phyloP scores from a whole-genome alignment of 345 rosid genomes.

The Arabidopsis suecica region DNA sequence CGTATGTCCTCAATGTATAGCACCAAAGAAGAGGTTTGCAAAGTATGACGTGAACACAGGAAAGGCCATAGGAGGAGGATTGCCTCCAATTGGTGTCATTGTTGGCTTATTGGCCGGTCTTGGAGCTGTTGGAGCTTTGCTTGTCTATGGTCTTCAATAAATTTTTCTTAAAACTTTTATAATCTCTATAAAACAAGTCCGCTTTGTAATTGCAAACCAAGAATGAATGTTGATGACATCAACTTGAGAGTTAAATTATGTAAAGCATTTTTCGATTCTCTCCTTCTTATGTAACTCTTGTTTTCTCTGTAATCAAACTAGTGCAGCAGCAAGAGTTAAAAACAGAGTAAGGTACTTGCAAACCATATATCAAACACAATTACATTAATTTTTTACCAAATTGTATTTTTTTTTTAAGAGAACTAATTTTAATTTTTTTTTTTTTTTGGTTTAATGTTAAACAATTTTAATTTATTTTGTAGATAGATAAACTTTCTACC shows the following conservation, averaged over 20 bases:
- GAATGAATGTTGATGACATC: constrained; percentile 19
- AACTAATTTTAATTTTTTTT: too few relatives aligned
- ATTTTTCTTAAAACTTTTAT: not conserved
- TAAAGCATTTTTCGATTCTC: not conserved
- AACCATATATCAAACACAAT: too few relatives aligned
- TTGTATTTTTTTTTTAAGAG: too few relatives aligned
- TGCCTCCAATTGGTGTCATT: constrained; percentile 90
- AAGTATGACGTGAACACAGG: constrained; percentile 84
- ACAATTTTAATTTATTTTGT: too few relatives aligned
- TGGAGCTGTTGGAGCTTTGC: constrained; percentile 89
- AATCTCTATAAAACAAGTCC: not conserved
- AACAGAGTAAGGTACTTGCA: too few relatives aligned
- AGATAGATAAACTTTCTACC: too few relatives aligned
- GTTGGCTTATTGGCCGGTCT: constrained; percentile 80
- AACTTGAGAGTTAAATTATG: not conserved
- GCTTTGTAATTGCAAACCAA: constrained; percentile 31
- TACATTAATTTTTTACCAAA: too few relatives aligned
- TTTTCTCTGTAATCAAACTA: constrained; percentile 1
- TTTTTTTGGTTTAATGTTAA: too few relatives aligned
- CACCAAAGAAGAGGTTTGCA: constrained; percentile 94
- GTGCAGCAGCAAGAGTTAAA: not conserved
- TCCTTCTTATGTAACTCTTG: not conserved
- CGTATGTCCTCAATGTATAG: constrained; percentile 87
- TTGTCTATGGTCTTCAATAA: constrained; percentile 90
- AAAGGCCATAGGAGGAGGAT: constrained; percentile 85